Evolutionary conservation across 768 basidiomycete species (phyloP), one percentile per base, ranked within the genome.

Genomic region (Suillus clintonianus): DNA sequence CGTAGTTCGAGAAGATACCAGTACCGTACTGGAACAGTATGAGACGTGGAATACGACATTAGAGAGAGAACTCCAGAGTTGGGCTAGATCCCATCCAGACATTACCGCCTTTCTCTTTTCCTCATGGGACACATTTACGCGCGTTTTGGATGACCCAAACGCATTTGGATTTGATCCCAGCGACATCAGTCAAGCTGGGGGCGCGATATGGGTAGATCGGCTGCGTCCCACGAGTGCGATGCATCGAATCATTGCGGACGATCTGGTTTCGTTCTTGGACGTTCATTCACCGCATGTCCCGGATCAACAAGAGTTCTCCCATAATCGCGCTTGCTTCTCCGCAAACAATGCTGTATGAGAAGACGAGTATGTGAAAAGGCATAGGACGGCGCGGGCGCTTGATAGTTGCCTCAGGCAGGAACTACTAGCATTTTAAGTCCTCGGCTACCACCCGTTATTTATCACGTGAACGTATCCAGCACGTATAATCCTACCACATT

Each of bases 21-120:
- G 14, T 27, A 27, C 22, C 2, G 27, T 43, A 24, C 5, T 59
- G 36, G 22, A 56, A 58, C 36, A 37, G 19, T 30, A 64, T 62
- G n/a, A 47, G 0, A 66, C 70, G 7, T 90, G 87, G 86, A 89
- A 90, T 68, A 55, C 43, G 3, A 51, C 61, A 10, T 76, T 89
- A 17, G 68, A 65, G 7, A 42, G 70, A n/a, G 67, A 62, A 5
- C 68, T 80, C 5, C 55, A 70, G 10, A 59, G 64, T 5, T 88
- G 88, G 66, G 70, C 75, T 8, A 39, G 68, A 0, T 65, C 63
- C 5, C 82, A 86, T 64, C 64, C 76, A 9, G 85, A 86, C 55
- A 70, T 76, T 37, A 83, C 85, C 0, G 75, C 80, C 8, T 67
- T 89, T 48, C 57, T 84, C 4, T 87, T 82, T 70, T 86, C 86